A percentile compares a stretch with the other conserved stretches of the same genome.
Evolutionary conservation across 768 basidiomycete genomes (phyloP).

Genomic region (Lentinula boryana): DNA sequence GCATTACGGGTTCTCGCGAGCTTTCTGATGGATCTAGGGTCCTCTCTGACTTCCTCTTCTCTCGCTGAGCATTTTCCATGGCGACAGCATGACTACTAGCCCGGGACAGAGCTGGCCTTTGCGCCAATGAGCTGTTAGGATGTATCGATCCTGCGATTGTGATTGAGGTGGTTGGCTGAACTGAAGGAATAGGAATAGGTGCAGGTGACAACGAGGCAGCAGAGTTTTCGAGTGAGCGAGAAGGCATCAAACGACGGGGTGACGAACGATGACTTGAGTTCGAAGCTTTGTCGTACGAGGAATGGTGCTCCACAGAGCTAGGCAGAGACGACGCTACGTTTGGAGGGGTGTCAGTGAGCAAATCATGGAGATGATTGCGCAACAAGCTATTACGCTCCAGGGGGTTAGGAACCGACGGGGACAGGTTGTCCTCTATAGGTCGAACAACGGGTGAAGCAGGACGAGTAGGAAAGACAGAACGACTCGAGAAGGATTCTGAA

Average conservation of each 20-base stretch:
- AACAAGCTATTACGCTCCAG: constrained; percentile 13
- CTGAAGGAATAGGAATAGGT: constrained; percentile 9
- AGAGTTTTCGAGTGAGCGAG: constrained; percentile 14
- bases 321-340: constrained; percentile 38
- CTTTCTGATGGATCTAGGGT: constrained; percentile 9
- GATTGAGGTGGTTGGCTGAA: constrained; percentile 14
- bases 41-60: constrained; percentile 26
- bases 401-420: constrained; percentile 15
- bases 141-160: constrained; percentile 13
- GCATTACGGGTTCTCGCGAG: constrained; percentile 18
- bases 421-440: constrained; percentile 14
- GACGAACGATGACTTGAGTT: neutral
- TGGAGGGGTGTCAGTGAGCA: constrained; percentile 33
- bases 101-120: constrained; percentile 30
- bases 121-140: constrained; percentile 6
- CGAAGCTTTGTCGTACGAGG: neutral
- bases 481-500: constrained; percentile 19
- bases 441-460: constrained; percentile 12
- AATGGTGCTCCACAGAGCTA: constrained; percentile 8
- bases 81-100: constrained; percentile 52
- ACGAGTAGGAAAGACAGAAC: constrained; percentile 8
- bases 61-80: constrained; percentile 28
- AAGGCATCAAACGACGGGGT: constrained; percentile 17
- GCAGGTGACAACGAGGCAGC: constrained; percentile 14
- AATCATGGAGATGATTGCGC: constrained; percentile 37